Percentiles rank a stretch among this genome's conserved stretches.
Evolutionary conservation across 768 basidiomycete genomes (phyloP).

Genomic region (Termitomyces sp.): DNA sequence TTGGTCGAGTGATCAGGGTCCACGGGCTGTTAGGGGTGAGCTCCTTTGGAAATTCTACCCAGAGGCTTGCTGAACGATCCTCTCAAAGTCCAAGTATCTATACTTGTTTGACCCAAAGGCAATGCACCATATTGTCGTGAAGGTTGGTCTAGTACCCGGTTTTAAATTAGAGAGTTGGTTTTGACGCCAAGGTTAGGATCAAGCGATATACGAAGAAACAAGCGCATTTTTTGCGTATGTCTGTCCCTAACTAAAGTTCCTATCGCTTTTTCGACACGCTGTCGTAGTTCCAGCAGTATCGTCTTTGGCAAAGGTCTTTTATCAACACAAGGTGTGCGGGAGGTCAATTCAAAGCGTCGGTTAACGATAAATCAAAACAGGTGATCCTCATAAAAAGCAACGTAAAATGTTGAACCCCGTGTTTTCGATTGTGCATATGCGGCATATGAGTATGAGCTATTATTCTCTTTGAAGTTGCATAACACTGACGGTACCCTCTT

Average conservation of each 20-base stretch:
- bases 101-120: constrained; percentile 13
- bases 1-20: constrained; percentile 5
- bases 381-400: constrained; percentile 14
- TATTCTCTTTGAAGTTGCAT: neutral
- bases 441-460: constrained; percentile 11
- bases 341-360: neutral
- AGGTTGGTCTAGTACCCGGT: neutral
- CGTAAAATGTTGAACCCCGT: constrained; percentile 18
- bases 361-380: neutral
- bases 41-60: no score
- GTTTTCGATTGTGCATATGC: constrained; percentile 17
- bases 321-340: constrained; percentile 7
- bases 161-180: neutral
- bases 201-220: constrained; percentile 13
- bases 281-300: neutral
- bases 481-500: neutral
- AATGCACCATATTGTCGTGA: constrained; percentile 13
- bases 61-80: neutral
- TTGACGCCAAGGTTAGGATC: constrained; percentile 4
- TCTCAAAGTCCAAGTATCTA: constrained; percentile 1
- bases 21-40: constrained; percentile 9
- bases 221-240: constrained; percentile 11
- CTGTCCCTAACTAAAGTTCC: no score
- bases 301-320: constrained; percentile 12
- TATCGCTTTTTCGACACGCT: neutral